These are phyloP conservation scores for Haematococcus sp. DNA, from an alignment of 139 green algal genomes.

Conservation along the genomic window DNA sequence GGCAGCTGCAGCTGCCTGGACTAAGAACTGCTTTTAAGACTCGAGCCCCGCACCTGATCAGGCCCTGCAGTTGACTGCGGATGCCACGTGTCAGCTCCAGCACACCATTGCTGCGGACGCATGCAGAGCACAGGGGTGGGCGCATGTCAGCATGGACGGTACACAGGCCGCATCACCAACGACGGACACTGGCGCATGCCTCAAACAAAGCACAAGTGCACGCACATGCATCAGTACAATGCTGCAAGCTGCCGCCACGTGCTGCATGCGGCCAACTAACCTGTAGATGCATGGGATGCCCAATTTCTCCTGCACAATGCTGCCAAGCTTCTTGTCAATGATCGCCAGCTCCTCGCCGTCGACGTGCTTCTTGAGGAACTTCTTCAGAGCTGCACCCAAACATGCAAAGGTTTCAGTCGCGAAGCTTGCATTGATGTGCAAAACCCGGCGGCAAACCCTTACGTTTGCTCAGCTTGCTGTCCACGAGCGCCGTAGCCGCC, in stretches of 20 bases:
- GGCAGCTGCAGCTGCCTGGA: too few species aligned
- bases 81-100: conserved; percentile 84
- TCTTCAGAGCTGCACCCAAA: conserved; percentile 81
- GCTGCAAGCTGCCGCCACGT: background rate
- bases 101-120: conserved; percentile 28
- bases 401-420: background rate
- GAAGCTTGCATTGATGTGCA: background rate
- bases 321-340: conserved; percentile 95
- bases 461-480: conserved; percentile 96
- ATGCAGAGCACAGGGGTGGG: background rate
- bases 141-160: background rate
- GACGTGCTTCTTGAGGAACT: conserved; percentile 97
- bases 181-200: background rate
- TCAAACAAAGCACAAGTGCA: background rate
- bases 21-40: too few species aligned
- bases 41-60: conserved; percentile 78
- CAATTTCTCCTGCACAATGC: conserved; percentile 98
- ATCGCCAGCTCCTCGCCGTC: conserved; percentile 87
- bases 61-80: conserved; percentile 80
- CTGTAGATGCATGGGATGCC: conserved; percentile 88
- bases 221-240: background rate
- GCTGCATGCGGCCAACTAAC: conserved; percentile 27
- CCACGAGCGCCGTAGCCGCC: conserved; percentile 87
- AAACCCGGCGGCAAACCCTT: conserved; percentile 2
- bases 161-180: background rate